Base-by-base conservation (phyloP, 2,329 filamentous ascomycete genomes). In the Ambrosiella beaveri region DNA sequence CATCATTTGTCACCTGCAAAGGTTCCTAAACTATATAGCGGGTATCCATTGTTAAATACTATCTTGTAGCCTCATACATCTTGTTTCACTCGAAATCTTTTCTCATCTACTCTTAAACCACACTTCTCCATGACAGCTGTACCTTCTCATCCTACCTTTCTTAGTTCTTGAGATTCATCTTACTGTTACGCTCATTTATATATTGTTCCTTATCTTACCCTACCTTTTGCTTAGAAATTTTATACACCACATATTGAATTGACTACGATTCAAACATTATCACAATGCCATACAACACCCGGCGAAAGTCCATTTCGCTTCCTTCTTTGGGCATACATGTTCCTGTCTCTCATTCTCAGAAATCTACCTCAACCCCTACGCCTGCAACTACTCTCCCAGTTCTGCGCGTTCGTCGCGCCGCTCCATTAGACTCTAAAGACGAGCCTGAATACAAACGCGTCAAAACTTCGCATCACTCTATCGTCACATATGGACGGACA, bases 251-350 rank as follows among this genome's bases (percentile, higher is more conserved):
- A n/a, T 38, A 9, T 27, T 35, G n/a, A n/a, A 8, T 41, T 11
- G 11, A 4, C 8, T 36, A 36, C 45, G 40, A 37, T 37, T 53
- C 55, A n/a, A 35, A 52, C 52, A 56, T 56, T 15, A 17, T 40
- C 63, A 64, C 54, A 62, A 95, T 95, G 88, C 86, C 85, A 68
- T 96, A 96, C 78, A 95, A 96, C 72, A 97, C 91, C 64, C 86
- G 91, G 73, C 85, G 90, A 71, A 97, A 97, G 76, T 95, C 89
- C 68, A 76, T 98, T 64, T 96, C 90, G 62, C 77, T 97, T 67
- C 86, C 88, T 61, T 94, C 89, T 64, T 79, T 97, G 66, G 93
- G 93, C 69, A 95, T 97, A 65, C 87, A 93, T 66, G 77, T 96
- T 63, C 84, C 86, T 63, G 80, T 85, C 66, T 75, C 77, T 65